Conservation (phyloP, 768 basidiomycete genomes). For the Botryobasidium botryosum region DNA sequence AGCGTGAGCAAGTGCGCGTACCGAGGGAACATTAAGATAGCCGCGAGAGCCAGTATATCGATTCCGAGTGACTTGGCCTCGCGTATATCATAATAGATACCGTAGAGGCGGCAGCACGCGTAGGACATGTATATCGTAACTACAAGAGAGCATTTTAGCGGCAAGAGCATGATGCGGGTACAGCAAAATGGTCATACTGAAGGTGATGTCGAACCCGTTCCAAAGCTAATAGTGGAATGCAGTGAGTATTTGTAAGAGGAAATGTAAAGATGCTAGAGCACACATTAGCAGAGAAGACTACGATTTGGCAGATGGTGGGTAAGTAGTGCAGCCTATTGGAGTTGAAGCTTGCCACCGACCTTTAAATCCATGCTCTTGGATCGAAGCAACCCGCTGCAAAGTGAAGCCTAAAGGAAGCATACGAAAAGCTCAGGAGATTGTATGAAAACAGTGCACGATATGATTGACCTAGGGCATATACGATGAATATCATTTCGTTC, state of each 20-base stretch:
- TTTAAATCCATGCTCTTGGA: slow-evolving; percentile 90
- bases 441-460: slow-evolving; percentile 13
- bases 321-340: not conserved
- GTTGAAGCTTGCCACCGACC: slow-evolving; percentile 27
- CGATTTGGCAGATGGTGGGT: not conserved
- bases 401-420: slow-evolving; percentile 51
- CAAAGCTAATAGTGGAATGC: slow-evolving; percentile 16
- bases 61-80: slow-evolving; percentile 59
- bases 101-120: slow-evolving; percentile 58
- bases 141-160: slow-evolving; percentile 15
- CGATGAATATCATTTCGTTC: slow-evolving; percentile 60
- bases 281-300: slow-evolving; percentile 12
- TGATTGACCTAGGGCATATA: slow-evolving; percentile 24
- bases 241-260: slow-evolving; percentile 6
- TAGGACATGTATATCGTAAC: slow-evolving; percentile 71
- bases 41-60: slow-evolving; percentile 76
- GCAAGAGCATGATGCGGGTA: not conserved
- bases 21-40: slow-evolving; percentile 83
- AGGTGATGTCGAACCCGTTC: slow-evolving; percentile 90
- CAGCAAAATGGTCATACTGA: slow-evolving; percentile 42
- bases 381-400: slow-evolving; percentile 81
- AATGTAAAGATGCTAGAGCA: slow-evolving; percentile 13
- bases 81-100: slow-evolving; percentile 40
- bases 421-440: slow-evolving; percentile 20
- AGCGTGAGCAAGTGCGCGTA: slow-evolving; percentile 13